Evolutionary conservation across 2,329 filamentous ascomycete genomes (phyloP), one percentile per base, ranked within the genome.

Genomic region (Sphaceloma murrayae): DNA sequence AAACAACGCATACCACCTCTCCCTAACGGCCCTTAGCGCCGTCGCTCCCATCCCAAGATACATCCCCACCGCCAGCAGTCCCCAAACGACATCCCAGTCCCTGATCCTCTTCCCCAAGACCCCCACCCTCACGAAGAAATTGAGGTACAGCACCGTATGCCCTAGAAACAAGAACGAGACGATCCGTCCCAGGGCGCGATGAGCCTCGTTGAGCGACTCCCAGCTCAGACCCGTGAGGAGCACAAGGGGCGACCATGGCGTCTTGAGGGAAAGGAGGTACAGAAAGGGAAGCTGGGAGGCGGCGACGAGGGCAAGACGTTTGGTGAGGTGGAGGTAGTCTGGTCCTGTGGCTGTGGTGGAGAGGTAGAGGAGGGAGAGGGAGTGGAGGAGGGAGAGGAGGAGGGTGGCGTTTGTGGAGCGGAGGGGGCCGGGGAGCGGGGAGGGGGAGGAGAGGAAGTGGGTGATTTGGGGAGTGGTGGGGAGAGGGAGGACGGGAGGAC

Each of bases 271-370:
- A 47, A 80, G 67, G 5, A 78, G 63, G 46, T 77, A 75, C 45
- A 78, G 75, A 2, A 78, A 56, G 1, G 77, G 77, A 1, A 76
- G 56, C 52, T 80, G 77, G 6, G 75, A 78, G 4, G 75, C 66
- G 16, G 65, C 74, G 39, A 79, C 66, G 34, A 75, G 73, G 13
- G 72, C 76, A 43, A 80, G 67, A 4, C 75, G 69, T 59, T 78
- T 79, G 17, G 77, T 79, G 17, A 80, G 60, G 56, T 80, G 77
- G 21, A 79, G 64, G 46, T 79, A 80, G 57, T 80, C 76, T 77
- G 74, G 64, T 7, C 70, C 70, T 26, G 73, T 75, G 27, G 68
- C 62, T 51, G 65, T 63, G 11, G 72, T 56, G 21, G 63, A 70
- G 18, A 78, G 62, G 26, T 65, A 55, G 13, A 75, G 45, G 39